These are phyloP conservation scores for Ogataea henricii DNA, from an alignment of 805 yeast species.

Conservation along the genomic window DNA sequence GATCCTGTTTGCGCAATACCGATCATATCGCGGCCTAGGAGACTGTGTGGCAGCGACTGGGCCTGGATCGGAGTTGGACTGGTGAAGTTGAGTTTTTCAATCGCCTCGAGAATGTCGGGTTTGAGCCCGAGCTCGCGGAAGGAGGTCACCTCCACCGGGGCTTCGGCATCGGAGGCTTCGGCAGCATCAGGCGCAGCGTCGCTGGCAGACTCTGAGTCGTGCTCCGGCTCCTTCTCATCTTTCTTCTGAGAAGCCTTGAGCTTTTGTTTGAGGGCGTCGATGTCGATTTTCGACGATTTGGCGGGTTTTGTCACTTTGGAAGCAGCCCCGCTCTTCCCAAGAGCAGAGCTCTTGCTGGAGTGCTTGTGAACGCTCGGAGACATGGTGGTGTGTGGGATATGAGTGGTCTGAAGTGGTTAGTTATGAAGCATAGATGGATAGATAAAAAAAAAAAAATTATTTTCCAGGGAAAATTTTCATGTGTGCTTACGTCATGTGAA, in stretches of 20 bases:
- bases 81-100: slow-evolving; percentile 69
- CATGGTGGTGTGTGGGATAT: slow-evolving; percentile 9
- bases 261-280: slow-evolving; percentile 33
- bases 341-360: background rate
- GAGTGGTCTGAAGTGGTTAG: background rate
- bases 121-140: slow-evolving; percentile 65
- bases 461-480: slow-evolving; percentile 7
- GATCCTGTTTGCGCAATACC: slow-evolving; percentile 98
- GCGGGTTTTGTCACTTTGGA: slow-evolving; percentile 1
- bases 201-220: slow-evolving; percentile 13
- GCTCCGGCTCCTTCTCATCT: slow-evolving; percentile 16
- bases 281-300: slow-evolving; percentile 27
- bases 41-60: slow-evolving; percentile 87
- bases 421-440: background rate
- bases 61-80: slow-evolving; percentile 94
- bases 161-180: slow-evolving; percentile 10
- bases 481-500: slow-evolving; percentile 3
- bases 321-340: background rate
- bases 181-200: slow-evolving; percentile 20
- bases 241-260: slow-evolving; percentile 20
- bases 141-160: slow-evolving; percentile 19
- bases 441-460: background rate
- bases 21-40: slow-evolving; percentile 88
- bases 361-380: slow-evolving; percentile 19
- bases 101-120: slow-evolving; percentile 79